Evolutionary conservation across 192 early-diverging fungal species (phyloP).

Genomic region (Gryganskiella cystojenkinii): DNA sequence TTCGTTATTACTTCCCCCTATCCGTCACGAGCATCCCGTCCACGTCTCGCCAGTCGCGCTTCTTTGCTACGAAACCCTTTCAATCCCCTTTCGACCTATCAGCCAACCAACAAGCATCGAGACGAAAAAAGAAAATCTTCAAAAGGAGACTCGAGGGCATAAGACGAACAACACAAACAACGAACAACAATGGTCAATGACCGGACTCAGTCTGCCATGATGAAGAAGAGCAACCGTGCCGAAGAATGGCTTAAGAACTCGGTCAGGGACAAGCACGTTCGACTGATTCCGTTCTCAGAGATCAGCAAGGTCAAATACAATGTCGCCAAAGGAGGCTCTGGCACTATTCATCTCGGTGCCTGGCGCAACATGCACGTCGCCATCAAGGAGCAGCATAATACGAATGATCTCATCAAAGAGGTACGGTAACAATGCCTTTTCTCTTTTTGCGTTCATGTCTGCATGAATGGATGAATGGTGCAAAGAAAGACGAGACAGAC

Average conservation of each 20-base stretch:
- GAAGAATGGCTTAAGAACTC: conserved; percentile 54
- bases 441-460: neutral
- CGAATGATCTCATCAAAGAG: conserved; percentile 52
- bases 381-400: conserved; percentile 52
- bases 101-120: neutral
- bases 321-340: conserved; percentile 49
- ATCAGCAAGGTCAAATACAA: conserved; percentile 55
- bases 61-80: too few species aligned
- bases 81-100: neutral
- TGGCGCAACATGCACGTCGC: conserved; percentile 53
- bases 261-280: conserved; percentile 51
- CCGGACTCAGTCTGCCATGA: conserved; percentile 31
- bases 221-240: conserved; percentile 47
- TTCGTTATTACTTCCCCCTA: neutral
- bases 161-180: neutral
- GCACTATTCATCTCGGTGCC: conserved; percentile 50
- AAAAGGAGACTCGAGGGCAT: too few species aligned
- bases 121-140: conserved; percentile 1
- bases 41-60: neutral
- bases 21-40: neutral
- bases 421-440: conserved; percentile 5
- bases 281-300: conserved; percentile 46
- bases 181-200: conserved; percentile 32
- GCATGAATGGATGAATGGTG: too few species aligned
- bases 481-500: too few species aligned